phyloP scores from a whole-genome alignment of 1,284 basidiomycete genomes.

The Retiboletus flavoniger region DNA sequence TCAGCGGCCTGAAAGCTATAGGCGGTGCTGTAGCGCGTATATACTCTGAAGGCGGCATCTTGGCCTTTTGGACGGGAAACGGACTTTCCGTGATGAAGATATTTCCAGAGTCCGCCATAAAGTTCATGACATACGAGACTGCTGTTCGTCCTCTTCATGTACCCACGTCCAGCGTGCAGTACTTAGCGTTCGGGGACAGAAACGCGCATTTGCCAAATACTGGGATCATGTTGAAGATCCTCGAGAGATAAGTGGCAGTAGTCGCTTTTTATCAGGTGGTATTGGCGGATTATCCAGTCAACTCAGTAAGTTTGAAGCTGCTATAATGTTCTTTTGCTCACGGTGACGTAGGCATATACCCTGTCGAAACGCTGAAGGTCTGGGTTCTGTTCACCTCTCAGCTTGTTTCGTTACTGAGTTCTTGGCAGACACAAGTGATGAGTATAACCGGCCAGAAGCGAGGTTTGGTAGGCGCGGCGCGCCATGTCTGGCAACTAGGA shows the following conservation, averaged over 20 bases:
- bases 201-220: constrained; percentile 91
- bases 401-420: constrained; percentile 4
- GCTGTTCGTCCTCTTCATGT: constrained; percentile 54
- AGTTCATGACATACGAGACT: constrained; percentile 95
- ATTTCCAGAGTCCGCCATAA: constrained; percentile 97
- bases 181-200: constrained; percentile 47
- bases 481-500: constrained; percentile 77
- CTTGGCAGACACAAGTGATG: constrained; percentile 86
- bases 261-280: constrained; percentile 93
- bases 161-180: constrained; percentile 9
- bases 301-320: constrained; percentile 58
- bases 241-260: constrained; percentile 86
- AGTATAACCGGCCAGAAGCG: constrained; percentile 69
- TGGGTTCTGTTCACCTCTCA: constrained; percentile 7
- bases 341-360: constrained; percentile 74
- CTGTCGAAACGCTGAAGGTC: constrained; percentile 85
- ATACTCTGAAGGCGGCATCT: constrained; percentile 83
- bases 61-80: constrained; percentile 93
- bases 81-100: constrained; percentile 87
- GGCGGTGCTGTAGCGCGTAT: constrained; percentile 73
- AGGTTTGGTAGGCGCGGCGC: constrained; percentile 59
- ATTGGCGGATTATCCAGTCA: constrained; percentile 95
- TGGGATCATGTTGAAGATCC: constrained; percentile 89
- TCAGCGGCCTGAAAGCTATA: constrained; percentile 69
- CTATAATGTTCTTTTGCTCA: constrained; percentile 11